Evolutionary conservation across 345 rosid species (phyloP), one percentile per base, ranked within the genome.

Genomic region (Brassica carinata): DNA sequence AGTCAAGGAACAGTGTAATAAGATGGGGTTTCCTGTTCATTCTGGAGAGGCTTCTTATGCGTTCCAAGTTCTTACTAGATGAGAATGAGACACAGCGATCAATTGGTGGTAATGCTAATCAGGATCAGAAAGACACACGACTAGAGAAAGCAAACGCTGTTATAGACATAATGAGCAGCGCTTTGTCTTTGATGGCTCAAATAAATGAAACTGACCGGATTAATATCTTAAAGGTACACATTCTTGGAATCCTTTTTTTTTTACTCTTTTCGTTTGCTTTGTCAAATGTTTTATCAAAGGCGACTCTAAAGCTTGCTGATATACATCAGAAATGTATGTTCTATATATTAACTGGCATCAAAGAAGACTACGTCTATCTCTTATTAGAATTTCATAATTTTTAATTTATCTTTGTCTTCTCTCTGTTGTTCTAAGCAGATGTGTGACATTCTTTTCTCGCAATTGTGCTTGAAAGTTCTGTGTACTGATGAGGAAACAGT

Each of bases 381-480:
- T 69, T 69, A 45, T 51, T 75, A 11, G 14, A 70, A 80, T 59
- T 43, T 68, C 18, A 69, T 61, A 61, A 33, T 40, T 71, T 71
- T 55, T 57, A 59, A 10, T 71, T 43, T 34, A 34, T 62, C 36
- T 64, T 34, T 74, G 31, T 63, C 61, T 76, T 67, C 53, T 65
- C 26, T 81, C 68, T 86, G 82, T 64, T 85, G 73, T 84, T 76
- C 79, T 69, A 43, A 65, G 85, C 91, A 93, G 99, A 96, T 96
- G 99, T 96, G 99, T 81, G 98, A 90, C 85, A 91, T 96, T 78
- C 88, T 93, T 69, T 93, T 96, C 91, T 90, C 97, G 74, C 99
- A 96, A 88, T 73, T 96, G 79, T 90, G 97, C 91, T 89, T 96
- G 85, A 96, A 92, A 93, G 97, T 93, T 82, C 87, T 85, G 67